These are phyloP conservation scores for Coemansia sp. DNA, from an alignment of 192 early-diverging fungal species.

Conservation along the genomic window DNA sequence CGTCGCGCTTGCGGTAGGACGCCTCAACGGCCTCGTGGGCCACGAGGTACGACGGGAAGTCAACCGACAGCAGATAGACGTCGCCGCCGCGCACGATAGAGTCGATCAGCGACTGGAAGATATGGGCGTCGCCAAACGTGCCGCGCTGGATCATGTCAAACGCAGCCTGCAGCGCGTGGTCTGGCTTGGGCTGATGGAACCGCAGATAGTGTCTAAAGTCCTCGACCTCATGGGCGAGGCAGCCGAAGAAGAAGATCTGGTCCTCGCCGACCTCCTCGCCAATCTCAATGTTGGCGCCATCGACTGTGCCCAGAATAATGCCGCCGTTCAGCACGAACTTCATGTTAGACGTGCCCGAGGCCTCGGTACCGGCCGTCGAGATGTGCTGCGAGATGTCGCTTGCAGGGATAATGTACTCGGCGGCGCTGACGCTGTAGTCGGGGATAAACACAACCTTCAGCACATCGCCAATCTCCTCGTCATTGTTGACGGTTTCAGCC, in stretches of 20 bases:
- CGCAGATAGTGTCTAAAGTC: constrained; percentile 90
- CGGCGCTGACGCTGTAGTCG: constrained; percentile 98
- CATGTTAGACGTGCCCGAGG: constrained; percentile 99
- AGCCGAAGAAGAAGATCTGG: constrained; percentile 98
- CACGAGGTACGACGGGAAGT: constrained; percentile 79
- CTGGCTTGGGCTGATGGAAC: constrained; percentile 76
- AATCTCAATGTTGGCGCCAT: constrained; percentile 99
- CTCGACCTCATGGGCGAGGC: constrained; percentile 86
- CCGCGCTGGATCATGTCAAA: constrained; percentile 78
- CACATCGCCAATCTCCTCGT: constrained; percentile 73
- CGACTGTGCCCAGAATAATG: constrained; percentile 95
- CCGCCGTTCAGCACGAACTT: constrained; percentile 99
- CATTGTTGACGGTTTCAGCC: constrained; percentile 83
- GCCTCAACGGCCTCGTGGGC: constrained; percentile 79
- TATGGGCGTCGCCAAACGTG: constrained; percentile 77
- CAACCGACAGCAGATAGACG: constrained; percentile 64
- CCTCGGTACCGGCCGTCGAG: constrained; percentile 98
- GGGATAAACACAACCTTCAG: constrained; percentile 97
- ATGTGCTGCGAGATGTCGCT: constrained; percentile 99
- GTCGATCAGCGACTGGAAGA: constrained; percentile 77
- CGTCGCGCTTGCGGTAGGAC: constrained; percentile 78
- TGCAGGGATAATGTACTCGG: constrained; percentile 94
- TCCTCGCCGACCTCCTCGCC: constrained; percentile 94
- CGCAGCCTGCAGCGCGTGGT: constrained; percentile 77
- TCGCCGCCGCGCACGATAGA: constrained; percentile 83